Conservation (phyloP, 1,284 basidiomycete species). For the Moesziomyces sp. region DNA sequence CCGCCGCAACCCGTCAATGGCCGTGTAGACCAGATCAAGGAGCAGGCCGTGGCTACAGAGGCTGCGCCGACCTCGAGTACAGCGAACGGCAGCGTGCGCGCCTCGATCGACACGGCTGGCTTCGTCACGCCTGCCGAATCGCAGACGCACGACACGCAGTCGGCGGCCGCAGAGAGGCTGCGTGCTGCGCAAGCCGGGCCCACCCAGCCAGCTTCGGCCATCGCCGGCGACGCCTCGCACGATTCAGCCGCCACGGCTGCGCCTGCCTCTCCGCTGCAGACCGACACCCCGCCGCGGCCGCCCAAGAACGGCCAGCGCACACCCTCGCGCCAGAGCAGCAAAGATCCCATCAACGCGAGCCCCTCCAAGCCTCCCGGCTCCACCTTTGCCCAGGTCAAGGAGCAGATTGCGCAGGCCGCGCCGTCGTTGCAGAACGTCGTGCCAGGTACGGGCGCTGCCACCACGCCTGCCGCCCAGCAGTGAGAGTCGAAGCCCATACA, state of each 20-base stretch:
- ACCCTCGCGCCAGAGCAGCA: slow-evolving; percentile 41
- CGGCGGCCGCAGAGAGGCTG: background rate
- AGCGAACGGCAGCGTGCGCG: slow-evolving; percentile 15
- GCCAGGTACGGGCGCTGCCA: slow-evolving; percentile 30
- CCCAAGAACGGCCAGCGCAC: slow-evolving; percentile 38
- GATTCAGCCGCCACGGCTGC: slow-evolving; percentile 12
- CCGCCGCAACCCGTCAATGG: slow-evolving; percentile 11
- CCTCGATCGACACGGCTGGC: slow-evolving; percentile 26
- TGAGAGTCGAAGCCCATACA: too few relatives aligned
- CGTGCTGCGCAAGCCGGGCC: background rate
- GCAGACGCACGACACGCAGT: slow-evolving; percentile 16
- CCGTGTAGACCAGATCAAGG: slow-evolving; percentile 38
- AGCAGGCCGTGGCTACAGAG: slow-evolving; percentile 10
- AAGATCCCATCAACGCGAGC: slow-evolving; percentile 17
- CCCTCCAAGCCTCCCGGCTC: slow-evolving; percentile 11
- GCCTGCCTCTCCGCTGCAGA: background rate
- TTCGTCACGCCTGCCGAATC: slow-evolving; percentile 25
- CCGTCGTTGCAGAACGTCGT: slow-evolving; percentile 36
- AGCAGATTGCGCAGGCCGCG: slow-evolving; percentile 17
- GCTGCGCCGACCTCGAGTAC: slow-evolving; percentile 3
- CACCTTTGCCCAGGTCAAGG: background rate
- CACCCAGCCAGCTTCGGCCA: background rate
- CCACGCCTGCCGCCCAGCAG: background rate
- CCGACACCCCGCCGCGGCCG: slow-evolving; percentile 34
- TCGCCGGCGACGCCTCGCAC: slow-evolving; percentile 2